A percentile compares a stretch with the other conserved stretches of the same genome.
Conservation (phyloP, 306 rosid genomes). For the Prunus padus region DNA sequence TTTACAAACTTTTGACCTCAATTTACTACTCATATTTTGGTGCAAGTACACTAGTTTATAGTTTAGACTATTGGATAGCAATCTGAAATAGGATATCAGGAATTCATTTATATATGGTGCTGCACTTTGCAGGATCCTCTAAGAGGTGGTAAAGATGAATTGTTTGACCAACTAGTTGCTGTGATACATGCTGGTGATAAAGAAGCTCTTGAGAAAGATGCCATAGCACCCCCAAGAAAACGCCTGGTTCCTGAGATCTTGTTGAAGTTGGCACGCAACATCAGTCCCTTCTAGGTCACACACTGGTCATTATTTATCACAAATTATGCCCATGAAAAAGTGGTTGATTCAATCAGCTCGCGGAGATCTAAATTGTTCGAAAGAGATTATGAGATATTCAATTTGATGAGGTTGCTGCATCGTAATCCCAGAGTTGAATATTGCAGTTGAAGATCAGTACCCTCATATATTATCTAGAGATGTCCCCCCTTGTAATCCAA, state of each 20-base stretch:
- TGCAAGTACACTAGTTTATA: background rate
- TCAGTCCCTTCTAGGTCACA: constrained; percentile 72
- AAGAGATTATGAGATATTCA: background rate
- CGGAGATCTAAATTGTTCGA: background rate
- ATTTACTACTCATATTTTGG: background rate
- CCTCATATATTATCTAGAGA: background rate
- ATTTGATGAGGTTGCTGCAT: background rate
- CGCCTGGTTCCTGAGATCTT: constrained; percentile 85
- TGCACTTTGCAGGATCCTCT: constrained; percentile 75
- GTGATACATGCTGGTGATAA: constrained; percentile 63
- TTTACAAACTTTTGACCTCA: background rate
- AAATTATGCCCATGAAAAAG: background rate
- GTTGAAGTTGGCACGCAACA: constrained; percentile 57
- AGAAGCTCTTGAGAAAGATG: constrained; percentile 70
- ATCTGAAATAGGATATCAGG: background rate
- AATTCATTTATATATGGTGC: background rate
- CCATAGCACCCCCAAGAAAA: constrained; percentile 61
- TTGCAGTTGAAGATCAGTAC: background rate
- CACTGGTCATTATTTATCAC: background rate
- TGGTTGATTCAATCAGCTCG: background rate
- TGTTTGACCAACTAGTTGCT: constrained; percentile 66
- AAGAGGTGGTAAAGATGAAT: constrained; percentile 82
- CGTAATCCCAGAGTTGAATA: background rate
- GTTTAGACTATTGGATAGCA: background rate
- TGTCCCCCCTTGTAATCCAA: constrained; percentile 3